Evolutionary conservation across 345 rosid species (phyloP).

Genomic region (Nasturtium officinale): DNA sequence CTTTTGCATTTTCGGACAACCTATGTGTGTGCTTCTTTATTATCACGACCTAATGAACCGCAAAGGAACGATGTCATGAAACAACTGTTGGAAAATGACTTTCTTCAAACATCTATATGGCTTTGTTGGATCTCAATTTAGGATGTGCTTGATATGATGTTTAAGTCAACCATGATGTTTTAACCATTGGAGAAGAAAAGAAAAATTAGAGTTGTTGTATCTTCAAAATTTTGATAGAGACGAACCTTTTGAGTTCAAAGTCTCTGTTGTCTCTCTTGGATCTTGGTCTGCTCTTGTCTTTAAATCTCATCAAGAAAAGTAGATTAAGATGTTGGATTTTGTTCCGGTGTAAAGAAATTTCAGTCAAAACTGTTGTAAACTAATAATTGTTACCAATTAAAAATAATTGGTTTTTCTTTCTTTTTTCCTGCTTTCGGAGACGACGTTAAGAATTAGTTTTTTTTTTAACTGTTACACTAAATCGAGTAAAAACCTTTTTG

Average conservation of each 20-base stretch:
- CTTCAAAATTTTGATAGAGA: slow-evolving; percentile 37
- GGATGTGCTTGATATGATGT: slow-evolving; percentile 18
- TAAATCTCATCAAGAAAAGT: slow-evolving; percentile 22
- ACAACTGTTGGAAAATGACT: not conserved
- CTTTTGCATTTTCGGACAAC: slow-evolving; percentile 97
- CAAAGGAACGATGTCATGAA: slow-evolving; percentile 45
- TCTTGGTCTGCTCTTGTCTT: slow-evolving; percentile 17
- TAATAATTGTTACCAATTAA: slow-evolving; percentile 1
- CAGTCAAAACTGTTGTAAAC: slow-evolving; percentile 1
- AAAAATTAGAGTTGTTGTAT: slow-evolving; percentile 27
- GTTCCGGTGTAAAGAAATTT: slow-evolving; percentile 17
- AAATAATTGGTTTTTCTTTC: not conserved
- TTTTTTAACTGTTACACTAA: not conserved
- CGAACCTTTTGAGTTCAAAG: slow-evolving; percentile 10
- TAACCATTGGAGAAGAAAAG: slow-evolving; percentile 19
- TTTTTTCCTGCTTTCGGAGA: slow-evolving; percentile 1
- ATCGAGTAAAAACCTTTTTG: slow-evolving; percentile 9
- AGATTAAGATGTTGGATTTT: slow-evolving; percentile 20
- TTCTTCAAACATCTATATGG: not conserved
- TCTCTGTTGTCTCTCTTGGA: slow-evolving; percentile 13
- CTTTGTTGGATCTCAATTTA: not conserved
- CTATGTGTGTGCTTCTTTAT: slow-evolving; percentile 89
- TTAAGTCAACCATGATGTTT: not conserved
- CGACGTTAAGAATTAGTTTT: not conserved
- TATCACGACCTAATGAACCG: slow-evolving; percentile 97